Evolutionary conservation across 1,284 basidiomycete genomes (phyloP), one percentile per base, ranked within the genome.

Genomic region (Gastroboletus turbinatus): DNA sequence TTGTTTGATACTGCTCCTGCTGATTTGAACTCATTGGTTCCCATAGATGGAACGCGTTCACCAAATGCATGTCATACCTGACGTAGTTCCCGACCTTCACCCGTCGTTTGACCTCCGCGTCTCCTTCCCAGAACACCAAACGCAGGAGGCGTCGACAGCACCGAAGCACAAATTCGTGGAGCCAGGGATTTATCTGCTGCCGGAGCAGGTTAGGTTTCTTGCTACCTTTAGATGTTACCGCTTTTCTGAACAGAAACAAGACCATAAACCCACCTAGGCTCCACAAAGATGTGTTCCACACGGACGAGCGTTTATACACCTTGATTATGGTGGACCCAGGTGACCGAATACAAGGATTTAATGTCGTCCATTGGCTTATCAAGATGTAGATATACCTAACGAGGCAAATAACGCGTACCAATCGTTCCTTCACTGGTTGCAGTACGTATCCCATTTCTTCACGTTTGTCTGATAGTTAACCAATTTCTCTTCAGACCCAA

Each of bases 21-120:
- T n/a, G 30, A 46, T 8, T 27, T 8, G 19, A 29, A 33, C 42
- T 46, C 42, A 59, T 51, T 44, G 38, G n/a, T n/a, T 49, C 16
- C 36, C 19, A 10, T 54, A 94, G 87, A 97, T 97, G 92, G 92
- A 98, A 72, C 88, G 95, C 64, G 72, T 96, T 46, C 80, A 90
- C 65, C 88, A 94, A 74, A 94, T 98, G 92, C 77, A 88, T 50
- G 85, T 98, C 51, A 79, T 97, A 4, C 96, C 96, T 0, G 96
- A 98, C 69, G 75, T 96, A 2, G 70, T 98, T 8, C 84, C 92
- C 0, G 76, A 77, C 33, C 72, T 96, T 19, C 82, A 82, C 49
- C 93, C 94, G 0, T 82, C 82, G 10, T 69, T 90, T 23, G 91
- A 96, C 68, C 73, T 95, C 6, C 85, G 84, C 55, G 66, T 94